These are phyloP conservation scores for Auriscalpium microsporum DNA, from an alignment of 768 basidiomycete genomes.

Conservation along the genomic window DNA sequence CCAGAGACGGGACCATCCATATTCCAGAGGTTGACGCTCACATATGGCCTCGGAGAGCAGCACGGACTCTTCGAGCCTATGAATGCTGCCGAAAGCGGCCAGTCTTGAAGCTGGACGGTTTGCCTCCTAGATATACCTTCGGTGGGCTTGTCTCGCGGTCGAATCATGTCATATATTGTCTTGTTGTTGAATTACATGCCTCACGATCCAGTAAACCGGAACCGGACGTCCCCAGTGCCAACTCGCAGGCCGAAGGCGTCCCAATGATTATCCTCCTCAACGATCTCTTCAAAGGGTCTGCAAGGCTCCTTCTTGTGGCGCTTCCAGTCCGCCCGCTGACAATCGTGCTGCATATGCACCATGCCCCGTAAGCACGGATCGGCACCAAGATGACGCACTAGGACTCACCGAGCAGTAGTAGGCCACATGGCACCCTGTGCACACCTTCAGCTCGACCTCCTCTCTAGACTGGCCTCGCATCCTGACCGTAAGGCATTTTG, in stretches of 20 bases:
- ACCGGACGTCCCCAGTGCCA: not conserved
- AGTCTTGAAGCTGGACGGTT: too few species aligned
- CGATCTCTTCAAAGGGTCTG: slow-evolving; percentile 7
- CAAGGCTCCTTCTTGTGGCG: slow-evolving; percentile 10
- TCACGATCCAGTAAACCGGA: not conserved
- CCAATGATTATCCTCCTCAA: slow-evolving; percentile 12
- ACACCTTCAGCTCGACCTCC: not conserved
- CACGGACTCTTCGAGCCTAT: slow-evolving; percentile 57
- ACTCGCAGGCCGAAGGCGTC: not conserved
- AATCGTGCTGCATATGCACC: not conserved
- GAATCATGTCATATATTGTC: too few species aligned
- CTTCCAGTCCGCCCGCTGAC: slow-evolving; percentile 12
- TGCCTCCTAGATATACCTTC: too few species aligned
- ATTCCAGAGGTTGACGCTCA: slow-evolving; percentile 65
- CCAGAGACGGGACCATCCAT: slow-evolving; percentile 40
- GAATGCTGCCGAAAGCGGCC: slow-evolving; percentile 20
- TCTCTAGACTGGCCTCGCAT: not conserved
- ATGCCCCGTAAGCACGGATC: not conserved
- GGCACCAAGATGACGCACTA: not conserved
- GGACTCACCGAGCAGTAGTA: slow-evolving; percentile 10
- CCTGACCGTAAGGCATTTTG: not conserved
- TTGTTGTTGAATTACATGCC: too few species aligned
- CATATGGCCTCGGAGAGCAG: slow-evolving; percentile 77
- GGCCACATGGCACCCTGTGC: not conserved
- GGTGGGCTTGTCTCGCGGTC: too few species aligned